Base-by-base conservation (phyloP, 495 filamentous ascomycete species). In the Cairneyella variabilis region DNA sequence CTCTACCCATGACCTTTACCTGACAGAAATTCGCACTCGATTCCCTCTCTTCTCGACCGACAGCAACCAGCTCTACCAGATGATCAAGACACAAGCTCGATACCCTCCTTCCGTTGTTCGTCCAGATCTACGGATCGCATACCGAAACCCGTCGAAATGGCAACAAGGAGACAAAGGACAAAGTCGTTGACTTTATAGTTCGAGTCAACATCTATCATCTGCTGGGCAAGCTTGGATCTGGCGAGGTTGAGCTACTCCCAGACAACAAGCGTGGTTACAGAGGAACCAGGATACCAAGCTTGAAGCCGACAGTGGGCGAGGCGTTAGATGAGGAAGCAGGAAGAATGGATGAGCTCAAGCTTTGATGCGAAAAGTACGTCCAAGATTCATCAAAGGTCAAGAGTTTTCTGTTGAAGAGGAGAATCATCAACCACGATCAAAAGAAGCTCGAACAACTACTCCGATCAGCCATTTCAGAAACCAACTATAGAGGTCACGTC, bases 401-500 rank as follows among this genome's bases (percentile, higher is more conserved):
- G 57, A 71, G 67, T 45, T 80, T 85, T 51, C 65, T 68, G 11
- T 66, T 84, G 18, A 64, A 63, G 21, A 69, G 79, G n/a, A 61
- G 64, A 16, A 66, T 85, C 27, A 44, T 65, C 0, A 78, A 79
- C 12, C 73, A 83, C 60, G 73, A 84, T 56, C 61, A 70, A 23
- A 67, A 71, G 2, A 58, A 56, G 20, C 40, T 84, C 7, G 71
- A 67, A 51, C 51, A 68, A 17, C 66, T 72, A 4, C 60, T 86
- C 14, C 62, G 66, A 21, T 56, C 54, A 9, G 52, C 83, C 12
- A 76, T 88, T 17, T 66, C 73, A 28, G 59, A 66, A 14, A 84
- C 82, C 9, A 80, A 83, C 59, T 88, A 86, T 68, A 71, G 74
- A n/a, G 83, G 82, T 9, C 56, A 71, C 20, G 61, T 83, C 21